phyloP scores from a whole-genome alignment of 345 rosid genomes.

The Limnanthes douglasii region DNA sequence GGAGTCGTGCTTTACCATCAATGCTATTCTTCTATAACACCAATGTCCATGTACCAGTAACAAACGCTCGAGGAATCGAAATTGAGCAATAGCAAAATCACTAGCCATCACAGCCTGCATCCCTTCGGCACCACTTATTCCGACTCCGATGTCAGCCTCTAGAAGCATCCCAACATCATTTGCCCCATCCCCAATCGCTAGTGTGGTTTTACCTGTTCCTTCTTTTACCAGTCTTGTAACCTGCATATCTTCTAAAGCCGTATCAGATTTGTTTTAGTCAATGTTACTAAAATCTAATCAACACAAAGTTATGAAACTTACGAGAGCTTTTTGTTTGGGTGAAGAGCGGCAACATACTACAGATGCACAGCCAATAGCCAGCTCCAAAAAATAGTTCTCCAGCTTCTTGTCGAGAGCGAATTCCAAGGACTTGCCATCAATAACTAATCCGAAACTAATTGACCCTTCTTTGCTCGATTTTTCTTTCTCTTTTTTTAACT shows the following conservation, averaged over 20 bases:
- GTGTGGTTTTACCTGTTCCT: conserved; percentile 38
- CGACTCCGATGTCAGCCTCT: conserved; percentile 95
- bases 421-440: conserved; percentile 74
- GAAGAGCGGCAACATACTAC: conserved; percentile 88
- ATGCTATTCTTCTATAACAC: conserved; percentile 85
- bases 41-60: conserved; percentile 92
- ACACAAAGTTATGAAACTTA: conserved; percentile 20
- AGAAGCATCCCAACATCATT: conserved; percentile 97
- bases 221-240: conserved; percentile 71
- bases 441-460: conserved; percentile 42
- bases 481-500: conserved; percentile 6
- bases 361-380: conserved; percentile 46
- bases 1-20: conserved; percentile 51
- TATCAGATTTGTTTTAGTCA: conserved; percentile 26
- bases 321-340: conserved; percentile 92
- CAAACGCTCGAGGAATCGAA: conserved; percentile 63
- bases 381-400: conserved; percentile 37
- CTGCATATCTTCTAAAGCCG: conserved; percentile 37
- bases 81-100: conserved; percentile 89
- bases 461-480: conserved; percentile 12
- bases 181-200: conserved; percentile 89
- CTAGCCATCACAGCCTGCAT: conserved; percentile 99
- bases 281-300: conserved; percentile 2
- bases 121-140: conserved; percentile 91
- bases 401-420: conserved; percentile 35